phyloP scores from a whole-genome alignment of 1,284 basidiomycete species.

The Sanghuangporus weigelae region DNA sequence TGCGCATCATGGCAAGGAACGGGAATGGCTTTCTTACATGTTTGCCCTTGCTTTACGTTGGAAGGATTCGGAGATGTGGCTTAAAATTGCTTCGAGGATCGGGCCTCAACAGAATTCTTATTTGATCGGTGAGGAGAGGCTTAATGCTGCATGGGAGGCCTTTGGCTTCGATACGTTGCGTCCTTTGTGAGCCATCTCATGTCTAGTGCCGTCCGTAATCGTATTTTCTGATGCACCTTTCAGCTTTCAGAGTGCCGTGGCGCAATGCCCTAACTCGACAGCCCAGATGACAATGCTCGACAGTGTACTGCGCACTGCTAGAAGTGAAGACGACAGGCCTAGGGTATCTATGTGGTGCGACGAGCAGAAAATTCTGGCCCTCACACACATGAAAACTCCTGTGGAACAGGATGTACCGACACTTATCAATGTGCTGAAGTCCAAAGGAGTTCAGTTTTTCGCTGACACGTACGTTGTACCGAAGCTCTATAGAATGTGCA shows the following conservation, averaged over 20 bases:
- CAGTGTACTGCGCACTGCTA: background rate
- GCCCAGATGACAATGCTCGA: background rate
- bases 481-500: background rate
- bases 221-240: no score
- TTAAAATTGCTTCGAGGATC: background rate
- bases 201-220: background rate
- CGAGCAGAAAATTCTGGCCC: background rate
- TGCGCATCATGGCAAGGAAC: background rate
- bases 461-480: background rate
- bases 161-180: slow-evolving; percentile 6
- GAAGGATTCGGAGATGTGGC: background rate
- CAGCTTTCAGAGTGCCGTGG: background rate
- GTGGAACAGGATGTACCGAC: background rate
- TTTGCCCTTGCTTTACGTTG: slow-evolving; percentile 1
- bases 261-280: background rate
- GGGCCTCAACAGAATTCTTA: background rate
- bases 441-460: slow-evolving; percentile 3
- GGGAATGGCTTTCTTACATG: background rate
- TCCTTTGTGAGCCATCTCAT: background rate
- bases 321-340: background rate
- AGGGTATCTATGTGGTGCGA: background rate
- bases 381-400: background rate
- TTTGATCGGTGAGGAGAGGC: background rate
- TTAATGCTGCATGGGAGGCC: background rate
- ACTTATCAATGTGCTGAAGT: background rate